phyloP scores from a whole-genome alignment of 1,139 yeast species.

The Magnusiomyces magnusii region DNA sequence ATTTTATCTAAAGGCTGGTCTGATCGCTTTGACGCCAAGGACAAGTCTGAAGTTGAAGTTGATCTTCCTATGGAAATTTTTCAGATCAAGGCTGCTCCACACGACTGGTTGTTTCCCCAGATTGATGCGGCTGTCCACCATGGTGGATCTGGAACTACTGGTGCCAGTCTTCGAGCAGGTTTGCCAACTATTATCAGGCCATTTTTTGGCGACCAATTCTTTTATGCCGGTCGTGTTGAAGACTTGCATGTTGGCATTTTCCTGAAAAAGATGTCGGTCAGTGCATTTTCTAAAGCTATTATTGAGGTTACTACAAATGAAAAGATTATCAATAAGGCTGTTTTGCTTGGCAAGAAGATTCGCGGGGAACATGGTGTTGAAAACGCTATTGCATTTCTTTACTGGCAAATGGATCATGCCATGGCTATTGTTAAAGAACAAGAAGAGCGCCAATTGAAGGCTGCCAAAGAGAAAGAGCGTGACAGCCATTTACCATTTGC shows the following conservation, averaged over 20 bases:
- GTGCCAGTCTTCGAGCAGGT: conserved; percentile 82
- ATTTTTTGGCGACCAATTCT: conserved; percentile 93
- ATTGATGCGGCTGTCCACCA: conserved; percentile 95
- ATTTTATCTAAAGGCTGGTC: conserved; percentile 95
- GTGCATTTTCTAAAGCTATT: conserved; percentile 58
- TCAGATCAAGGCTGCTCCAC: conserved; percentile 71
- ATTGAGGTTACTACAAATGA: conserved; percentile 58
- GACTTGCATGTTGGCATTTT: conserved; percentile 85
- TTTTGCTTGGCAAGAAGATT: conserved; percentile 52
- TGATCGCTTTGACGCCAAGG: conserved; percentile 45
- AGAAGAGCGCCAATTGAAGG: background rate
- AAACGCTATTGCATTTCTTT: conserved; percentile 67
- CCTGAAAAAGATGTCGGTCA: conserved; percentile 58
- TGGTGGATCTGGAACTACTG: conserved; percentile 97
- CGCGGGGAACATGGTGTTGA: conserved; percentile 69
- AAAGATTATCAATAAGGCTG: conserved; percentile 61
- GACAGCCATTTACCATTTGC: background rate
- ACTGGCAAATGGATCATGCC: conserved; percentile 75
- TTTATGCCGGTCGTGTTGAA: conserved; percentile 79
- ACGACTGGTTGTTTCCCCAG: conserved; percentile 87
- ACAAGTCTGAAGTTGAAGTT: conserved; percentile 40
- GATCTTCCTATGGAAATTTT: conserved; percentile 63
- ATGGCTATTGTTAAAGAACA: conserved; percentile 20
- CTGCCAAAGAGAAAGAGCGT: background rate
- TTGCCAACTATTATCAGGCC: conserved; percentile 88